Conservation (phyloP, 495 filamentous ascomycete genomes). For the Penicillium riverlandense region DNA sequence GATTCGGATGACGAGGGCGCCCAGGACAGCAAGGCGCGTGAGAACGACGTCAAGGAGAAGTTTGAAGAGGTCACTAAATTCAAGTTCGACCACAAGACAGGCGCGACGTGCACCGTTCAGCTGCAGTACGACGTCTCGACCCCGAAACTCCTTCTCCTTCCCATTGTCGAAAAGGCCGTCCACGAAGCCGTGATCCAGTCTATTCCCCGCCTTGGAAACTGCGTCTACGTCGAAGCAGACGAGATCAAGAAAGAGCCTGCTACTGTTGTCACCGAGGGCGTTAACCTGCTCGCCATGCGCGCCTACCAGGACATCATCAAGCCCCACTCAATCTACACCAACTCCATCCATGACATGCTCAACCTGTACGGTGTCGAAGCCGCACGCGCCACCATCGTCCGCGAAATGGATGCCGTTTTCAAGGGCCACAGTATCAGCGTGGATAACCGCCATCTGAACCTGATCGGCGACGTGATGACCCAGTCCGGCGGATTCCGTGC, state of each 20-base stretch:
- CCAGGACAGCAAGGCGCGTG: constrained; percentile 44
- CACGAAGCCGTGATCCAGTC: constrained; percentile 78
- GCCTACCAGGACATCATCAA: constrained; percentile 80
- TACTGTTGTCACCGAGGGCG: constrained; percentile 70
- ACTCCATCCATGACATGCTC: constrained; percentile 83
- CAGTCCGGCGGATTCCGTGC: constrained; percentile 76
- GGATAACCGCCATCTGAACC: constrained; percentile 84
- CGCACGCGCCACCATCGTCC: constrained; percentile 74
- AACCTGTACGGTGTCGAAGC: constrained; percentile 89
- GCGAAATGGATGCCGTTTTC: constrained; percentile 84
- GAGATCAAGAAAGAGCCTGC: constrained; percentile 46
- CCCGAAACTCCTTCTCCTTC: constrained; percentile 89
- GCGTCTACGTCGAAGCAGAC: constrained; percentile 62
- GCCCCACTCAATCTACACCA: constrained; percentile 79
- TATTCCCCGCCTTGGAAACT: constrained; percentile 64
- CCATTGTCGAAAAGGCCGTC: constrained; percentile 72
- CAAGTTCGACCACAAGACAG: constrained; percentile 68
- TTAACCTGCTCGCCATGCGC: constrained; percentile 86
- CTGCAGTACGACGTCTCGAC: constrained; percentile 75
- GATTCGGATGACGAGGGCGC: constrained; percentile 34
- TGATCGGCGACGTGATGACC: constrained; percentile 97
- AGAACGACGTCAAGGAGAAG: constrained; percentile 59
- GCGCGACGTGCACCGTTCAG: constrained; percentile 69
- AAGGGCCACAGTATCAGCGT: constrained; percentile 87
- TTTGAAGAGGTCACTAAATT: constrained; percentile 62